Base-by-base conservation (phyloP, 352 stramenopile genomes). In the Globisporangium camurandrum region DNA sequence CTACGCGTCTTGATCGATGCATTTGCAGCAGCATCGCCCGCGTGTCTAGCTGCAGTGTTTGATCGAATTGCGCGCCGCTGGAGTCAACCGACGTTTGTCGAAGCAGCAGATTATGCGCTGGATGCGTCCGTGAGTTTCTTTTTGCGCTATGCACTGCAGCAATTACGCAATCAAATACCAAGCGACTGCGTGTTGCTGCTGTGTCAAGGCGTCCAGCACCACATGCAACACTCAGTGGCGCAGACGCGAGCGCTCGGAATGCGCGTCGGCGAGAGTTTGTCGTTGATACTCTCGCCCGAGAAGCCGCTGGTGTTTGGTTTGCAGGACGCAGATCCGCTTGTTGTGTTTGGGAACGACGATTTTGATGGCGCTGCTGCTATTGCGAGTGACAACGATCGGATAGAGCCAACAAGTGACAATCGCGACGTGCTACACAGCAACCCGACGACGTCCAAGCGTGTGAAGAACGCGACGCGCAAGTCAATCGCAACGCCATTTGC, bases 141-240 rank as follows among this genome's bases (percentile, higher is more conserved):
- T 51, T 51, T 91, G 19, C 72, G 72, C 31, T 85, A 82, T 33
- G 64, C 60, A n/a, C 57, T 88, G 34, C 52, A 55, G 7, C 54
- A 55, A 22, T 47, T 90, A 2, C 30, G 5, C 9, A 5, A 41
- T 4, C 4, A 19, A 23, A 8, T 8, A 8, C 19, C 71, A 4
- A 62, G 61, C 22, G 71, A 84, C 40, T 90, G 79, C 75, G 72
- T 73, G 12, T 64, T 71, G 19, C 80, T 81, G 53, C 38, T 90
- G 12, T 87, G 75, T 49, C 80, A 84, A 49, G 79, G 79, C 12
- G 71, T 90, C 2, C 79, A 90, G 62, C 59, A 71, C 12, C 76
- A 88, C 61, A 86, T 90, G 71, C 64, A 53, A 8, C 71, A 88
- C 46, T 86, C 74, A 2, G 43, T 86, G 7, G 64, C 79, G 54